These are phyloP conservation scores for Beta macrorhiza DNA, from an alignment of 179 eudicot species.

Conservation along the genomic window DNA sequence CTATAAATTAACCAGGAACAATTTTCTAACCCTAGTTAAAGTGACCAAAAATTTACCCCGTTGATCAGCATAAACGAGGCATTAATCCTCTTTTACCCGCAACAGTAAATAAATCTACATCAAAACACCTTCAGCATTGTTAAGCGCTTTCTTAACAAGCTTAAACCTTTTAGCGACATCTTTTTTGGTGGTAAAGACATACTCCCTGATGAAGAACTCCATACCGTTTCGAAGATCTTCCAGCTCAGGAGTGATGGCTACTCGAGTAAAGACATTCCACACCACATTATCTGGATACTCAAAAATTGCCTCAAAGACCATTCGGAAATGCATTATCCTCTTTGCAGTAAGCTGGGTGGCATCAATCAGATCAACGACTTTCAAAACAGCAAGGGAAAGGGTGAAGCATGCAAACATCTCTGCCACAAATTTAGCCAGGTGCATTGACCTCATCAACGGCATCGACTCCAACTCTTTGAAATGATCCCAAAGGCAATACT, in stretches of 20 bases:
- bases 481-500: conserved; percentile 95
- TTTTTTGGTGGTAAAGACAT: conserved; percentile 46
- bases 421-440: conserved; percentile 69
- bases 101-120: conserved; percentile 29
- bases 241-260: conserved; percentile 64
- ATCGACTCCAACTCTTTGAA: conserved; percentile 82
- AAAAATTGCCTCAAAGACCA: conserved; percentile 73
- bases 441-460: conserved; percentile 71
- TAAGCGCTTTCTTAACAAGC: conserved; percentile 80
- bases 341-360: conserved; percentile 51
- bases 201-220: conserved; percentile 60
- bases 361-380: conserved; percentile 65
- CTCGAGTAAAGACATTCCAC: conserved; percentile 80
- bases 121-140: conserved; percentile 59
- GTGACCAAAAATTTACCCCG: neutral
- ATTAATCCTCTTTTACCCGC: neutral
- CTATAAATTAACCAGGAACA: neutral
- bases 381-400: conserved; percentile 76
- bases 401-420: conserved; percentile 72
- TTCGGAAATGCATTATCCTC: conserved; percentile 77
- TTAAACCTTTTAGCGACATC: conserved; percentile 47
- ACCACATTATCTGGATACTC: conserved; percentile 59
- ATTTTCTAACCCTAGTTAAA: neutral
- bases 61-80: neutral
- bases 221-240: conserved; percentile 70